Base-by-base conservation (phyloP, 2,329 filamentous ascomycete genomes). In the Calonectria leucothoes region DNA sequence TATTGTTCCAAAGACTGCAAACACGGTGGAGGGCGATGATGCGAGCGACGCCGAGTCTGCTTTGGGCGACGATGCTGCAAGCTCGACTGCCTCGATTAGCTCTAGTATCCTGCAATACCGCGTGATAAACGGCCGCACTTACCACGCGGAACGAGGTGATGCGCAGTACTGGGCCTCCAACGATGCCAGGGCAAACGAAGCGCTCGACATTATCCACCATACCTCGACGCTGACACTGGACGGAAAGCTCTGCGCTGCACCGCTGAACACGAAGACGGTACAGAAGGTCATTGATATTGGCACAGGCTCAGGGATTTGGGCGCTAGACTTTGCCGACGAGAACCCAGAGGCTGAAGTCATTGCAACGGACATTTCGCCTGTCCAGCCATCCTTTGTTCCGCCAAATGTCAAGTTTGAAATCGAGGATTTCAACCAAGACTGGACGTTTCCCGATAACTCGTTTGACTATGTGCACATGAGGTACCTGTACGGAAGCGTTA, bases 391-490 rank as follows among this genome's bases (percentile, higher is more conserved):
- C 29, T 64, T 42, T 6, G 59, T 64, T 7, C 59, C 59, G 17
- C 59, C 59, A 6, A 64, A 64, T 23, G 59, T 64, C 39, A 33
- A 10, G 12, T 64, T 64, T 35, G 71, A 74, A 35, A 74, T 74
- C 15, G 71, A 84, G 82, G 45, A 83, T 83, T 68, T 79, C 69
- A 69, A 78, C 76, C 65, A 78, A 74, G 15, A 74, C 23, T 82
- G 81, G 81, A 81, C 79, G 4, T 82, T 78, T 51, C 59, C 45
- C 31, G 66, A 59, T 12, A 69, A 75, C 69, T 81, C 85, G 42
- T 91, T 91, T 77, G 91, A 93, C 82, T 90, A 88, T 77, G 88
- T 93, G 68, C 92, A 93, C 79, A 88, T 89, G 7, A 88, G 89
- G 57, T 85, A 89, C 76, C 83, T 93, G 75, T 83, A 87, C 2